Percentiles rank a stretch among this genome's conserved stretches.
Evolutionary conservation across 139 green algal species (phyloP).

Genomic region (Closterium sp.): DNA sequence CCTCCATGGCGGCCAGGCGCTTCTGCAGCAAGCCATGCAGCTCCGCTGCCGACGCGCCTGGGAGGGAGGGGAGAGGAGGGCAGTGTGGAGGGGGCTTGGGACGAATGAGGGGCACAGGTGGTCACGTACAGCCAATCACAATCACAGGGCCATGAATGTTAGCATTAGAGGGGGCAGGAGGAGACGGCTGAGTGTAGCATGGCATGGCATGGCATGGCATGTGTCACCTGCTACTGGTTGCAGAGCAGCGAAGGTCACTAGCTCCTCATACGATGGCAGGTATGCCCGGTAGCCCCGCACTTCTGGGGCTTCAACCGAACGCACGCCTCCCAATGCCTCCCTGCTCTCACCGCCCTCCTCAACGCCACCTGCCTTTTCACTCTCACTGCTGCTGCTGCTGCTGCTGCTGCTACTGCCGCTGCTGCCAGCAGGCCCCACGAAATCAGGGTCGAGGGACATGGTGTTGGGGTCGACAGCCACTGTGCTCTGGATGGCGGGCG

Average conservation of each 20-base stretch:
- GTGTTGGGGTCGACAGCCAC: not conserved
- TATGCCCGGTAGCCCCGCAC: not conserved
- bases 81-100: not conserved
- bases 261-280: not conserved
- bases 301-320: not conserved
- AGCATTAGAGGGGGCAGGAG: not conserved
- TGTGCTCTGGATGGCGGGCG: not conserved
- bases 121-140: not conserved
- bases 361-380: not conserved
- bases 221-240: constrained; percentile 28
- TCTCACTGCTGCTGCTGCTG: not conserved
- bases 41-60: constrained; percentile 25
- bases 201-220: not conserved
- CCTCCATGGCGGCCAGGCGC: constrained; percentile 29
- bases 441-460: not conserved
- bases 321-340: not conserved
- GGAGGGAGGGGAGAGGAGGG: not conserved
- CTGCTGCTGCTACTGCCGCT: not conserved
- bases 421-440: not conserved
- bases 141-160: not conserved
- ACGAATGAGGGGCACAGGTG: constrained; percentile 1
- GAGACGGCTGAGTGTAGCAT: too few relatives aligned
- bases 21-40: constrained; percentile 24
- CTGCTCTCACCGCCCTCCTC: not conserved
- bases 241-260: constrained; percentile 26